Evolutionary conservation across 768 basidiomycete genomes (phyloP).

Genomic region (Austroboletus festivus): DNA sequence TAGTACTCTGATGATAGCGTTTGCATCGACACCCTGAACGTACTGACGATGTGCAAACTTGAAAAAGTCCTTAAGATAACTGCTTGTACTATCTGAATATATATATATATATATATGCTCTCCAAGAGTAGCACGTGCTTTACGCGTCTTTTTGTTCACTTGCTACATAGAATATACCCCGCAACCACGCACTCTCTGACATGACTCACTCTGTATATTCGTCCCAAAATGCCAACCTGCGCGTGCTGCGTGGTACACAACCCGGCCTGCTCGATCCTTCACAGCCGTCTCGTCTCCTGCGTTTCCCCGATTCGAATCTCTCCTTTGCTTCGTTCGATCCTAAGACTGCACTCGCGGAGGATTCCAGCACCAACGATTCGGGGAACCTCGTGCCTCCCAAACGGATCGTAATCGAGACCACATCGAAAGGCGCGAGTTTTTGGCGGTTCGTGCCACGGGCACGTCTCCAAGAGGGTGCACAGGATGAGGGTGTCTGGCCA

Average conservation of each 20-base stretch:
- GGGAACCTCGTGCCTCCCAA: constrained; percentile 55
- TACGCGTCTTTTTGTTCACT: constrained; percentile 10
- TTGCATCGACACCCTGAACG: no score
- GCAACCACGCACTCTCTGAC: not conserved
- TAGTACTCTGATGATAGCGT: no score
- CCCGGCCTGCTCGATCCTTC: constrained; percentile 68
- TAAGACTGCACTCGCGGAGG: constrained; percentile 50
- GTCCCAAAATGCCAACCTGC: constrained; percentile 12
- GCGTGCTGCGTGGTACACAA: constrained; percentile 37
- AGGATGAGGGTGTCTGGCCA: constrained; percentile 72
- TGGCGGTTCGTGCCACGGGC: constrained; percentile 83
- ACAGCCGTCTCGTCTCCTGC: constrained; percentile 61
- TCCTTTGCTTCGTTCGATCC: constrained; percentile 77
- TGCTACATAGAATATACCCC: no score
- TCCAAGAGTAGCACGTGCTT: constrained; percentile 23
- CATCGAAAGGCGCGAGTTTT: constrained; percentile 48
- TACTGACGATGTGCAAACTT: no score
- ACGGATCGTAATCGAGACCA: constrained; percentile 71
- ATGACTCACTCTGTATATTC: not conserved
- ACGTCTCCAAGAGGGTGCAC: constrained; percentile 49
- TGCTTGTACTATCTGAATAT: no score
- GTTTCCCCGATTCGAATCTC: constrained; percentile 54
- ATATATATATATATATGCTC: no score
- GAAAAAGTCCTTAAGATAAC: no score
- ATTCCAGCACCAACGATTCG: constrained; percentile 39